A percentile compares a stretch with the other conserved stretches of the same genome.
These are phyloP conservation scores for Dactylellina drechsleri DNA, from an alignment of 2,329 filamentous ascomycete genomes.

Conservation along the genomic window DNA sequence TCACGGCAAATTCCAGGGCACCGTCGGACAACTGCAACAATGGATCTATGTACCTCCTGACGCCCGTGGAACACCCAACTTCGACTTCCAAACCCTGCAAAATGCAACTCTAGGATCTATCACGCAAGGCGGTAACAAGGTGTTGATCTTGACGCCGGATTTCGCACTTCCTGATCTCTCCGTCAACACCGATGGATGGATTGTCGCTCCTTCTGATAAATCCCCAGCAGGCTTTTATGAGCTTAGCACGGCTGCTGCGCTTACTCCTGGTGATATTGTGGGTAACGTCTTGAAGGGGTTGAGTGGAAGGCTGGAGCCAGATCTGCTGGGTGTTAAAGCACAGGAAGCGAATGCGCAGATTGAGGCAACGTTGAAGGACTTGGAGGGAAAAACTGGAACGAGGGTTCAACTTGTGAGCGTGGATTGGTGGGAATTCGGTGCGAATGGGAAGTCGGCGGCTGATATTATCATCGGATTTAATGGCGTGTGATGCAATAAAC, in stretches of 20 bases:
- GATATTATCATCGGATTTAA: conserved; percentile 43
- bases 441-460: conserved; percentile 13
- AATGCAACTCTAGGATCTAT: conserved; percentile 17
- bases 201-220: conserved; percentile 4
- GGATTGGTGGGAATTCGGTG: conserved; percentile 43
- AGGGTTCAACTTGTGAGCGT: conserved; percentile 48
- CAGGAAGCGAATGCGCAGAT: conserved; percentile 25
- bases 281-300: conserved; percentile 38
- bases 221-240: conserved; percentile 15
- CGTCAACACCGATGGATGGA: conserved; percentile 40
- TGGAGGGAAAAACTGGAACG: conserved; percentile 8
- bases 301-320: conserved; percentile 20
- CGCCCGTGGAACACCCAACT: conserved; percentile 25
- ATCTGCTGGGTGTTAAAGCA: conserved; percentile 34
- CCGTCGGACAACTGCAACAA: conserved; percentile 22
- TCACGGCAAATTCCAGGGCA: conserved; percentile 28
- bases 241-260: conserved; percentile 36
- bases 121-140: conserved; percentile 39
- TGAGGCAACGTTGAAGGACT: neutral
- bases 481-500: neutral
- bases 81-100: conserved; percentile 47
- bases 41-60: conserved; percentile 45
- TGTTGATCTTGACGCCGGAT: conserved; percentile 43
- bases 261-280: conserved; percentile 30
- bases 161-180: conserved; percentile 26